Evolutionary conservation across 805 yeast genomes (phyloP).

Genomic region (Lipomyces lipofer): DNA sequence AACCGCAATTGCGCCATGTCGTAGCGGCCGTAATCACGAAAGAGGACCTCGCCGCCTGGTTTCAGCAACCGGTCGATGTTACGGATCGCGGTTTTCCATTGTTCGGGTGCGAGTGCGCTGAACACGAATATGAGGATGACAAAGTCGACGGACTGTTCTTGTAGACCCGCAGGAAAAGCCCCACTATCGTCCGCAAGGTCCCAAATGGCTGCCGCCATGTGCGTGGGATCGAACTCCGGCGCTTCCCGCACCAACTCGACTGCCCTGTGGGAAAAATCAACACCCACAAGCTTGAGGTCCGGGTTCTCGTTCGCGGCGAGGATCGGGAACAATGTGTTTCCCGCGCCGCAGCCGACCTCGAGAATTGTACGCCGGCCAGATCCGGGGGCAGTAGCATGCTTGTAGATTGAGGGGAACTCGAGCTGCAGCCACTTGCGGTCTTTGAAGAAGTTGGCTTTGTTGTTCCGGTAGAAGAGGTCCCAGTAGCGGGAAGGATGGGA

Average conservation of each 20-base stretch:
- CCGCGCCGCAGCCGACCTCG: slow-evolving; percentile 98
- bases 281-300: slow-evolving; percentile 72
- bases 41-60: slow-evolving; percentile 88
- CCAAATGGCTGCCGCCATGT: slow-evolving; percentile 89
- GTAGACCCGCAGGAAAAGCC: slow-evolving; percentile 78
- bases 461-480: slow-evolving; percentile 91
- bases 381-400: slow-evolving; percentile 64
- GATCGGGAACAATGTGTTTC: slow-evolving; percentile 93
- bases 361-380: slow-evolving; percentile 71
- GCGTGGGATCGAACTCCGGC: slow-evolving; percentile 51
- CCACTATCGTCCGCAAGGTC: slow-evolving; percentile 81
- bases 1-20: slow-evolving; percentile 94
- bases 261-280: slow-evolving; percentile 87
- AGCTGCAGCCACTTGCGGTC: slow-evolving; percentile 95
- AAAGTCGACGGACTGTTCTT: slow-evolving; percentile 79
- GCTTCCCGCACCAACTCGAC: slow-evolving; percentile 76
- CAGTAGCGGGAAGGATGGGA: slow-evolving; percentile 88
- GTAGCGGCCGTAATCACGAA: slow-evolving; percentile 93
- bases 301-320: slow-evolving; percentile 79
- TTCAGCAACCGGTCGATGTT: slow-evolving; percentile 73
- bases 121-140: slow-evolving; percentile 95
- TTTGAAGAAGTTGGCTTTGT: slow-evolving; percentile 90
- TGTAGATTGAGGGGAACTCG: slow-evolving; percentile 85
- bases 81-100: slow-evolving; percentile 79
- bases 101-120: slow-evolving; percentile 86